Evolutionary conservation across 768 basidiomycete genomes (phyloP).

Genomic region (Suillus decipiens): DNA sequence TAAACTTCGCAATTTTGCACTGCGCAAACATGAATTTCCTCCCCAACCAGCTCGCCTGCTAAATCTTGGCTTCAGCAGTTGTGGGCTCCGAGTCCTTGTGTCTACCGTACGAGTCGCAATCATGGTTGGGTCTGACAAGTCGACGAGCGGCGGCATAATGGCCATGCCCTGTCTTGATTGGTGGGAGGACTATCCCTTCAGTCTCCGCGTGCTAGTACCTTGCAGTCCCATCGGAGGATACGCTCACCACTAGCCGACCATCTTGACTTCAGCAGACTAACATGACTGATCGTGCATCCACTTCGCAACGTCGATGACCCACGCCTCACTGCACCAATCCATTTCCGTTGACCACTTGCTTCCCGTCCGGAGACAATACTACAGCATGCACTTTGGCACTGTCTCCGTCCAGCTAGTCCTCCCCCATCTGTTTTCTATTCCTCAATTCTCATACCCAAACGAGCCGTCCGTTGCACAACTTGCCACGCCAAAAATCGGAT

Average conservation of each 20-base stretch:
- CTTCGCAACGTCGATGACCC: neutral
- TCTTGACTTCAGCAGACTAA: neutral
- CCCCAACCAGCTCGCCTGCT: too few species aligned
- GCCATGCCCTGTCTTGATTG: neutral
- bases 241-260: neutral
- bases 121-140: neutral
- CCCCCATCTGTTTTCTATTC: neutral
- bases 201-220: neutral
- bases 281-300: neutral
- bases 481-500: neutral
- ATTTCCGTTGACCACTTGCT: neutral
- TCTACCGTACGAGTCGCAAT: neutral
- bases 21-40: too few species aligned
- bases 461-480: neutral
- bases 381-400: neutral
- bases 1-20: too few species aligned
- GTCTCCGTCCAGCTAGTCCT: neutral
- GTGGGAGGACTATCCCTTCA: conserved; percentile 22
- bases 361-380: neutral
- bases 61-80: neutral
- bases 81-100: neutral
- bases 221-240: neutral
- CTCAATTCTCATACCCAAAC: neutral
- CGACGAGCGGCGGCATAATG: neutral
- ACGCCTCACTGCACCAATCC: neutral